A percentile compares a stretch with the other conserved stretches of the same genome.
phyloP scores from a whole-genome alignment of 2,329 filamentous ascomycete species.

The Neophaeococcomyces aloes region DNA sequence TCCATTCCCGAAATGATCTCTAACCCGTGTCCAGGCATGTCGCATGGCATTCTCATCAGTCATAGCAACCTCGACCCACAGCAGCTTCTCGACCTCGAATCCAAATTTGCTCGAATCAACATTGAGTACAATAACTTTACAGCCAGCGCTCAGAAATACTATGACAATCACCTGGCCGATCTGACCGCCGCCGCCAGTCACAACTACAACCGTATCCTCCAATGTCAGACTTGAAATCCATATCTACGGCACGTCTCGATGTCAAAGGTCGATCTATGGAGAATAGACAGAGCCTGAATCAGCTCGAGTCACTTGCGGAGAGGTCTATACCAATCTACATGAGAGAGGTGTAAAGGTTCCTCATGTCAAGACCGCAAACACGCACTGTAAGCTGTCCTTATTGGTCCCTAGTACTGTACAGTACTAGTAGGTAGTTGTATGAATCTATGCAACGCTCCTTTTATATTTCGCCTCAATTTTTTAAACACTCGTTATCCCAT shows the following conservation, averaged over 20 bases:
- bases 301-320: too few relatives aligned
- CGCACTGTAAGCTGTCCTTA: too few relatives aligned
- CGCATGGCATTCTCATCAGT: conserved; percentile 27
- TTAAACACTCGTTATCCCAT: too few relatives aligned
- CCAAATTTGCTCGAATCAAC: conserved; percentile 17
- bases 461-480: too few relatives aligned
- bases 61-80: conserved; percentile 26
- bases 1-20: conserved; percentile 28
- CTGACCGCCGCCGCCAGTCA: conserved; percentile 34
- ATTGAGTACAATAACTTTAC: conserved; percentile 32
- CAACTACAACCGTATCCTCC: conserved; percentile 29
- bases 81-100: conserved; percentile 15
- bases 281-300: too few relatives aligned
- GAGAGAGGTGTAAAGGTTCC: too few relatives aligned
- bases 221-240: conserved; percentile 28
- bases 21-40: conserved; percentile 27
- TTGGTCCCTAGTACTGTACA: too few relatives aligned
- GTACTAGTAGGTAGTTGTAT: too few relatives aligned
- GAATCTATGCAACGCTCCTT: too few relatives aligned
- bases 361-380: too few relatives aligned
- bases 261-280: too few relatives aligned
- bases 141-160: conserved; percentile 35
- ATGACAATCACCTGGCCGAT: conserved; percentile 32
- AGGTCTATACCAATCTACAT: too few relatives aligned
- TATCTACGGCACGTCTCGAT: neutral